Base-by-base conservation (phyloP, 2,329 filamentous ascomycete genomes). In the Didymella keratinophila region DNA sequence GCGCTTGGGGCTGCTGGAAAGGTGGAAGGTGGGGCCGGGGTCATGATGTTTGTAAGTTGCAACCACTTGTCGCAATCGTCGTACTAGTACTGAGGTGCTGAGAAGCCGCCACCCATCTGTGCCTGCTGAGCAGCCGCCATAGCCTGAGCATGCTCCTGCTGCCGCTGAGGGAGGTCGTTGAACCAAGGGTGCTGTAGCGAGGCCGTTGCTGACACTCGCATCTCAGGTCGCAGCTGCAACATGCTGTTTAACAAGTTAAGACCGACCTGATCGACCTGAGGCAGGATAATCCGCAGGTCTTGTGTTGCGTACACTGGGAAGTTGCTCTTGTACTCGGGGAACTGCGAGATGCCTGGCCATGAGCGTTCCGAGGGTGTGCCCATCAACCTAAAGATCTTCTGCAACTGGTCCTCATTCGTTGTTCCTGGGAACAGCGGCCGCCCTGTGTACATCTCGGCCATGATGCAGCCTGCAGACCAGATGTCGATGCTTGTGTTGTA, bases 401-500 rank as follows among this genome's bases (percentile, higher is more conserved):
- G 86, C 50, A 98, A 88, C 78, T 99, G 95, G 75, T 99, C 95
- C 78, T 99, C 95, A 76, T 99, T 99, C 36, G 95, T 97, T 1
- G 95, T 99, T 58, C 95, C 95, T 0, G 95, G 95, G 81, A 99
- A 99, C 7, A 99, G 85, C 0, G 95, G 95, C 18, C 95, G 87
- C 4, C 95, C 95, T 0, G 94, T 97, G 78, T 96, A 98, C 93
- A 99, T 97, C 80, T 99, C 95, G 10, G 95, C 95, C 95, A 99
- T 98, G 82, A 99, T 99, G 78, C 95, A 99, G 56, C 95, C 95
- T 7, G 95, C 95, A 7, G 92, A 97, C 95, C 95, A 99, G 75
- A 99, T 98, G 73, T 99, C 95, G 77, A 99, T 98, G 79, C 92
- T 96, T n/a, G 95, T 99, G 80, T 97, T 99, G 82, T 99, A 99